Conservation (phyloP, 1,284 basidiomycete species). For the Bjerkandera adusta region DNA sequence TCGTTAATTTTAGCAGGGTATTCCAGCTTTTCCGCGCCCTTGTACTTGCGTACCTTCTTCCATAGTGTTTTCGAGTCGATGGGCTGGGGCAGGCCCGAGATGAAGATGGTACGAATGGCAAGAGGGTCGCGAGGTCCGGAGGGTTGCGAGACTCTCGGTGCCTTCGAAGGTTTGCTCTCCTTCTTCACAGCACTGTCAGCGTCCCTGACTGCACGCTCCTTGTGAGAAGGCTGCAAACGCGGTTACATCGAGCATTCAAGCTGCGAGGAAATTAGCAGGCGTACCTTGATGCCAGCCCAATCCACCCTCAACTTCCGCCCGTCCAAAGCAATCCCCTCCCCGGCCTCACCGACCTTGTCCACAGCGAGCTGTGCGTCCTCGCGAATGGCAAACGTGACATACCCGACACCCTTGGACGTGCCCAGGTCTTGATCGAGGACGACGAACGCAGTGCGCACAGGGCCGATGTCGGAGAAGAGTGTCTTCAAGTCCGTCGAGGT, state of each 20-base stretch:
- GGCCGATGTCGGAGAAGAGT: slow-evolving; percentile 94
- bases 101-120: slow-evolving; percentile 78
- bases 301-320: slow-evolving; percentile 73
- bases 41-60: slow-evolving; percentile 86
- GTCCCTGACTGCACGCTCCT: slow-evolving; percentile 29
- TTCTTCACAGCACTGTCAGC: slow-evolving; percentile 29
- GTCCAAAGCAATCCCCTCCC: slow-evolving; percentile 53
- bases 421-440: slow-evolving; percentile 81
- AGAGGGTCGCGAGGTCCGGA: slow-evolving; percentile 58
- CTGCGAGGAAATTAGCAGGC: slow-evolving; percentile 15
- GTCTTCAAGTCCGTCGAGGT: slow-evolving; percentile 91
- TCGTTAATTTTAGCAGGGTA: slow-evolving; percentile 60
- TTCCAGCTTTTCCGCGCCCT: slow-evolving; percentile 69
- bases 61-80: slow-evolving; percentile 77
- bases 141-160: slow-evolving; percentile 34
- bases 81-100: slow-evolving; percentile 71
- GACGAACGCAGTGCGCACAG: slow-evolving; percentile 92
- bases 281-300: slow-evolving; percentile 80
- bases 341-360: slow-evolving; percentile 46
- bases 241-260: background rate
- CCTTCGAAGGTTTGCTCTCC: slow-evolving; percentile 29
- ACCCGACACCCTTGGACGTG: slow-evolving; percentile 95
- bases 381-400: slow-evolving; percentile 88
- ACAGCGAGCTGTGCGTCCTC: slow-evolving; percentile 87
- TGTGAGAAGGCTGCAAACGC: slow-evolving; percentile 26